Percentiles rank a stretch among this genome's conserved stretches.
phyloP scores from a whole-genome alignment of 2,329 filamentous ascomycete genomes.

The Taxawa tesnikishii region DNA sequence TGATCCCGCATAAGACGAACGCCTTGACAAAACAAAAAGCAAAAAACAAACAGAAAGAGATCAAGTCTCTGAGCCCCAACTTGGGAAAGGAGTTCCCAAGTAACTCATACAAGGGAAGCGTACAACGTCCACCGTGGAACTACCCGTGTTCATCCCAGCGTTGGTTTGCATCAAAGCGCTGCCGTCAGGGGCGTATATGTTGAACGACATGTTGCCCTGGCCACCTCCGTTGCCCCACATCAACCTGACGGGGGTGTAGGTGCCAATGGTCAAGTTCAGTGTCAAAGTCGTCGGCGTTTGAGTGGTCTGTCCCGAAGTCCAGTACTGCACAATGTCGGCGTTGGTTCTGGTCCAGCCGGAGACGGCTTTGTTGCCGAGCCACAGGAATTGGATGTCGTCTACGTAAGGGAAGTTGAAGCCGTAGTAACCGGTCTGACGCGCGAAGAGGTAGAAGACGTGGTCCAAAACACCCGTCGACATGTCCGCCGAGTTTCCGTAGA shows the following conservation, averaged over 20 bases:
- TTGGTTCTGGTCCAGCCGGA: conserved; percentile 11
- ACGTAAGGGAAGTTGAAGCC: conserved; percentile 11
- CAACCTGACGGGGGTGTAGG: conserved; percentile 4
- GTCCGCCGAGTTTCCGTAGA: conserved; percentile 2
- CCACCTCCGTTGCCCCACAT: conserved; percentile 5
- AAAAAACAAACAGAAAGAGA: neutral
- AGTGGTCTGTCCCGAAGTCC: neutral
- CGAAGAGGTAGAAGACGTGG: conserved; percentile 8
- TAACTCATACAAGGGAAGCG: conserved; percentile 4
- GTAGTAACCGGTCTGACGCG: conserved; percentile 12
- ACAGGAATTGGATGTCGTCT: conserved; percentile 15
- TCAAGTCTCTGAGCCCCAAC: conserved; percentile 6
- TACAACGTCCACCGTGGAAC: conserved; percentile 3
- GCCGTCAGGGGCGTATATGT: conserved; percentile 5
- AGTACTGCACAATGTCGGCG: conserved; percentile 8
- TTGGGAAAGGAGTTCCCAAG: conserved; percentile 2
- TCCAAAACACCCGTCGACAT: conserved; percentile 1
- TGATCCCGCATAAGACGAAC: no score
- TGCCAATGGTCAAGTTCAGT: conserved; percentile 6
- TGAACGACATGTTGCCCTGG: conserved; percentile 2
- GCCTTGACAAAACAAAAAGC: no score
- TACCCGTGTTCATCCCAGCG: neutral
- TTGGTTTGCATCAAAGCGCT: conserved; percentile 2
- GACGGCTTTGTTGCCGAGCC: conserved; percentile 13
- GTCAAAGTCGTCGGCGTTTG: neutral